Percentiles rank a stretch among this genome's conserved stretches.
Conservation (phyloP, 169 alveolate genomes). For the Ichthyophthirius multifiliis region DNA sequence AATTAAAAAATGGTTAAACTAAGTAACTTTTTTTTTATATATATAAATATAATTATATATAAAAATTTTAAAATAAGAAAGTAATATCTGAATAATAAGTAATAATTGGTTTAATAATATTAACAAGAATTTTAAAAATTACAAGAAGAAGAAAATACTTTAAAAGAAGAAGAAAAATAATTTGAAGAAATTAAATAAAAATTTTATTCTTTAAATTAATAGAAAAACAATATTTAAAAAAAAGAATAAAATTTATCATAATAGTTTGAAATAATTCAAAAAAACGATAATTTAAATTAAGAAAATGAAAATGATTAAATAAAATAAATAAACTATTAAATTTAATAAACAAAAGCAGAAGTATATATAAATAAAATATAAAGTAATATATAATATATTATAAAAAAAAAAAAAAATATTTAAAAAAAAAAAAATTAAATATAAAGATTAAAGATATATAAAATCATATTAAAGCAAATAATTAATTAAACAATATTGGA, state of each 20-base stretch:
- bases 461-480: background rate
- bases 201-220: background rate
- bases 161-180: background rate
- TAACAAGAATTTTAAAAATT: background rate
- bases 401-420: background rate
- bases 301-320: background rate
- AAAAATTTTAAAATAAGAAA: no score
- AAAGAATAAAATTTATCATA: background rate
- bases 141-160: background rate
- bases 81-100: background rate
- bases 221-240: background rate
- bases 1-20: no score
- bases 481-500: background rate
- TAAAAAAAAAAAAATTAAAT: background rate
- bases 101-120: background rate
- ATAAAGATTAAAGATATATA: background rate
- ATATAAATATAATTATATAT: no score
- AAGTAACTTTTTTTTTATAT: no score
- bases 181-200: background rate
- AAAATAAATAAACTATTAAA: background rate
- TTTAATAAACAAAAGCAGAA: no score
- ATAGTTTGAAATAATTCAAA: background rate
- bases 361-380: background rate
- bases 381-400: background rate
- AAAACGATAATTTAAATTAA: background rate